A percentile compares a stretch with the other conserved stretches of the same genome.
Conservation (phyloP, 805 yeast species). For the Candida anglica region DNA sequence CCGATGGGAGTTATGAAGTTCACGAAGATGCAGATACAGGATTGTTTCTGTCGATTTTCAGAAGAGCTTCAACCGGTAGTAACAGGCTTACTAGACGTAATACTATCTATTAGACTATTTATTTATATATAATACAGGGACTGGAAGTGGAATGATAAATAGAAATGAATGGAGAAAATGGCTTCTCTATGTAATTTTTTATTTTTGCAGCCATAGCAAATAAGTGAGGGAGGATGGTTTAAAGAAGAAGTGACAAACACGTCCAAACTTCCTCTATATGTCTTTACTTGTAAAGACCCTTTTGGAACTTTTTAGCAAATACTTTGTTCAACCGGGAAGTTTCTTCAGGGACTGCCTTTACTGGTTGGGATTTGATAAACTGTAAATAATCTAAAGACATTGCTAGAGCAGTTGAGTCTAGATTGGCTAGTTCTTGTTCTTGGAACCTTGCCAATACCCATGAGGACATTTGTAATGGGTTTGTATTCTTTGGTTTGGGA, state of each 20-base stretch:
- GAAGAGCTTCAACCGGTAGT: not conserved
- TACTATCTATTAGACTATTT: conserved; percentile 7
- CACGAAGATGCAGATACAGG: conserved; percentile 4
- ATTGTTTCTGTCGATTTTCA: conserved; percentile 1
- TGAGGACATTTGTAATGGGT: conserved; percentile 29
- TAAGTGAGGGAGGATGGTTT: too few species aligned
- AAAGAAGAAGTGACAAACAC: too few species aligned
- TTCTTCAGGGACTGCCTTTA: conserved; percentile 1
- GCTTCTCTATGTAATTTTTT: too few species aligned
- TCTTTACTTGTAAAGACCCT: too few species aligned
- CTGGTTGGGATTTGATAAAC: not conserved
- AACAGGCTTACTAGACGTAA: conserved; percentile 4
- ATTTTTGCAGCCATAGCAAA: too few species aligned
- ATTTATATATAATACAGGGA: too few species aligned
- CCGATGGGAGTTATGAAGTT: conserved; percentile 1
- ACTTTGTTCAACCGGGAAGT: conserved; percentile 2
- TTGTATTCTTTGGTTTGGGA: conserved; percentile 36
- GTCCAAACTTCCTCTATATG: too few species aligned
- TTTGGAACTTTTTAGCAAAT: conserved; percentile 2
- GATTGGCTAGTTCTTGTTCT: conserved; percentile 16
- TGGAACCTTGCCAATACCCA: conserved; percentile 39
- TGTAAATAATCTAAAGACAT: conserved; percentile 3
- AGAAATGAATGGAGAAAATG: too few species aligned
- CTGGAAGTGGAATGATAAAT: too few species aligned
- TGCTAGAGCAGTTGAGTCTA: conserved; percentile 6